phyloP scores from a whole-genome alignment of 208 protist genomes.

The Leishmania guyanensis region DNA sequence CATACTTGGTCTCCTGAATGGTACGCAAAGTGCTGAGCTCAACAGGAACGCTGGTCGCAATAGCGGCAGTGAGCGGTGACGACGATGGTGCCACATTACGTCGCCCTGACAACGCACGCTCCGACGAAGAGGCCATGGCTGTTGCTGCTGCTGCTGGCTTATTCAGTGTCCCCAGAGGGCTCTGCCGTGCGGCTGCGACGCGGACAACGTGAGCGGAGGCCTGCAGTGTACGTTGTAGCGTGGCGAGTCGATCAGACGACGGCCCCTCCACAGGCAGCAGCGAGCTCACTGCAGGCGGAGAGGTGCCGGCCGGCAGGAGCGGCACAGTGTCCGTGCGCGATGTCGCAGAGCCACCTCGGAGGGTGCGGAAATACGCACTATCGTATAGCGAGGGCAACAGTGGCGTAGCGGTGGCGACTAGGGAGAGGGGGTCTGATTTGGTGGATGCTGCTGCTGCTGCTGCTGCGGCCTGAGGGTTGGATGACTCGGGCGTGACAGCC shows the following conservation, averaged over 20 bases:
- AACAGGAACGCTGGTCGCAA: neutral
- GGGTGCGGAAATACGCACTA: conserved; percentile 18
- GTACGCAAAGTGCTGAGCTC: conserved; percentile 11
- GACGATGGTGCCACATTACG: neutral
- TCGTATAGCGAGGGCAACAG: conserved; percentile 7
- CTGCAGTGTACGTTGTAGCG: conserved; percentile 19
- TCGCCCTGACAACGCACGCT: neutral
- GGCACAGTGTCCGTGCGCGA: neutral
- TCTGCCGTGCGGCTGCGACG: neutral
- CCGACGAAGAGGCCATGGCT: neutral
- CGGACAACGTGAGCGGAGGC: conserved; percentile 17
- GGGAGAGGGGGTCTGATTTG: neutral
- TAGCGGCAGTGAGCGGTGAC: neutral
- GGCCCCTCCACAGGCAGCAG: neutral
- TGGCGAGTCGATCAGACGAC: conserved; percentile 16
- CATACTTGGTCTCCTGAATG: conserved; percentile 44
- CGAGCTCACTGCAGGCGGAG: conserved; percentile 4
- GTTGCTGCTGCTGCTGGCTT: neutral
- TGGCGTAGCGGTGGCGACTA: neutral
- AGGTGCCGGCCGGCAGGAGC: neutral
- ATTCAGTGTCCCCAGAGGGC: neutral
- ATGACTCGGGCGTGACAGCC: neutral
- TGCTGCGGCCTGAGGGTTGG: neutral
- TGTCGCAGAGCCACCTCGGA: conserved; percentile 7
- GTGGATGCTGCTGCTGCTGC: neutral